phyloP scores from a whole-genome alignment of 2,329 filamentous ascomycete genomes.

The Diatrype stigma region DNA sequence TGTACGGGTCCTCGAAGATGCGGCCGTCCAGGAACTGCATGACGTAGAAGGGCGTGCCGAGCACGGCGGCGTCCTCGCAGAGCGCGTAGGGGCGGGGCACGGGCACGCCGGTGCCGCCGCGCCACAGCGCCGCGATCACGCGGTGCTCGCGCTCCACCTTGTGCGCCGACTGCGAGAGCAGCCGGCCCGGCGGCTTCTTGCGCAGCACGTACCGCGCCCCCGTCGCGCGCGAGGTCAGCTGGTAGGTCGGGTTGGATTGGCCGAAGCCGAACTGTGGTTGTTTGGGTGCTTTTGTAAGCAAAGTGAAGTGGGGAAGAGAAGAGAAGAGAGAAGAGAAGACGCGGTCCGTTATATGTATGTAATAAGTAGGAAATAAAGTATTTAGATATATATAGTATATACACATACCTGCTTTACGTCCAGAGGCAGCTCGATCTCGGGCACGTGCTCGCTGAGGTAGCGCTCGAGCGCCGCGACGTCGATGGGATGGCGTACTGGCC shows the following conservation, averaged over 20 bases:
- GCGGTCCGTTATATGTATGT: not conserved
- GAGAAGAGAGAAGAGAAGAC: no score
- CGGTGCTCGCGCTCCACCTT: constrained; percentile 94
- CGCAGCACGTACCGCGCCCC: constrained; percentile 79
- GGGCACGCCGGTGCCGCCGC: constrained; percentile 67
- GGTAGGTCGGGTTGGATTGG: constrained; percentile 96
- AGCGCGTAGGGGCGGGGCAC: constrained; percentile 80
- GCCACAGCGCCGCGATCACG: constrained; percentile 74
- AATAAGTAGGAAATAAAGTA: not conserved
- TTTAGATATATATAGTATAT: no score
- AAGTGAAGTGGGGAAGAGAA: no score
- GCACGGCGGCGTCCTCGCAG: constrained; percentile 74
- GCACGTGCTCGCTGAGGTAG: constrained; percentile 76
- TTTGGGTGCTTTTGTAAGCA: not conserved
- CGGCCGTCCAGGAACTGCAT: constrained; percentile 95
- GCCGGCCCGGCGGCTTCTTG: constrained; percentile 94
- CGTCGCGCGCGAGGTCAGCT: constrained; percentile 65
- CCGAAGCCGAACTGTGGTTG: constrained; percentile 80
- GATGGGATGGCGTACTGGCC: constrained; percentile 84
- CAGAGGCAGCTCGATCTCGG: constrained; percentile 76
- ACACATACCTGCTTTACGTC: constrained; percentile 77
- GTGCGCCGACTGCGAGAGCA: constrained; percentile 91
- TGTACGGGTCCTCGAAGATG: constrained; percentile 83
- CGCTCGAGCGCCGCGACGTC: constrained; percentile 73
- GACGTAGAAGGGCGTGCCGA: constrained; percentile 93